Conservation (phyloP, 2,329 filamentous ascomycete genomes). For the Pleurostoma richardsiae region DNA sequence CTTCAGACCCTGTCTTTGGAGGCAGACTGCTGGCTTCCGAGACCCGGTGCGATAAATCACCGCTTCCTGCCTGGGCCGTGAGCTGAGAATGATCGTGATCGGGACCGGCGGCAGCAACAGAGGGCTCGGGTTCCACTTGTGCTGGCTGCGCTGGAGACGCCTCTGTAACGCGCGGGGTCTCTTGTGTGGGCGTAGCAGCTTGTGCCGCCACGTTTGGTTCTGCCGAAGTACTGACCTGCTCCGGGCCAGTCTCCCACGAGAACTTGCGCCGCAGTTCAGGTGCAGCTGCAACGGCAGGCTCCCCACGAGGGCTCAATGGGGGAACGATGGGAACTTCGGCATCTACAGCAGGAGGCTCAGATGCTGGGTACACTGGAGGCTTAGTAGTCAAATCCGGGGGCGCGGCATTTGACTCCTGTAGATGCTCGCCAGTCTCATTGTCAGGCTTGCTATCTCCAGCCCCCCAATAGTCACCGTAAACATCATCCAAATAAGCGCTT, state of each 20-base stretch:
- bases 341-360: too few relatives aligned
- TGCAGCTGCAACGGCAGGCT: not conserved
- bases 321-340: too few relatives aligned
- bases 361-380: too few relatives aligned
- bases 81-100: conserved; percentile 1
- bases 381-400: too few relatives aligned
- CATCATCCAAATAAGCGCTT: conserved; percentile 59
- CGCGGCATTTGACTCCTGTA: too few relatives aligned
- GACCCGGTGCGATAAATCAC: conserved; percentile 25
- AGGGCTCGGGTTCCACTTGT: not conserved
- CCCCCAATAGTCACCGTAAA: conserved; percentile 65
- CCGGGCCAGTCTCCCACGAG: conserved; percentile 34
- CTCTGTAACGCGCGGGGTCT: not conserved
- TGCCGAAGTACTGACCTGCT: conserved; percentile 10
- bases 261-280: conserved; percentile 19
- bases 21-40: conserved; percentile 28
- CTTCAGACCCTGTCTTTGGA: conserved; percentile 15
- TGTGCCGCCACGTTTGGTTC: not conserved
- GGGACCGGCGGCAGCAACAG: not conserved
- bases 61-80: not conserved
- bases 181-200: not conserved
- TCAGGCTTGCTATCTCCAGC: conserved; percentile 33
- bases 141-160: not conserved
- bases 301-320: too few relatives aligned
- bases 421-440: not conserved